Evolutionary conservation across 495 filamentous ascomycete species (phyloP), one percentile per base, ranked within the genome.

Genomic region (Xylaria sp.): DNA sequence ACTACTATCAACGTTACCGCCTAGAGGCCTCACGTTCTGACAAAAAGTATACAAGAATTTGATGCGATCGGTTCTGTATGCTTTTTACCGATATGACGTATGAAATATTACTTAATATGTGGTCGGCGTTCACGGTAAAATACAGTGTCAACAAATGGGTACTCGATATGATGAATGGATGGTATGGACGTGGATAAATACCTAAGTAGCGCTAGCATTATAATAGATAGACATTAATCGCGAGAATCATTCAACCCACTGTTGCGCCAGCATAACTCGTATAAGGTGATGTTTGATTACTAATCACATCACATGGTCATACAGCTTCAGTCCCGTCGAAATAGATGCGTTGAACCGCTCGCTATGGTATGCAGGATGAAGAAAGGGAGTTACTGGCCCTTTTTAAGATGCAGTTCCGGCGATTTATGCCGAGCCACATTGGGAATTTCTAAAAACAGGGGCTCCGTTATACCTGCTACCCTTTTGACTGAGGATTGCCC

Each of bases 1-100:
- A 68, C 68, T 35, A 76, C 69, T 52, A 74, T 78, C 62, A 67
- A 69, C 35, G 67, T 78, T 41, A 70, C 58, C 12, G 44, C 57
- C 44, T 70, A 53, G 55, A n/a, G 6, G 31, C 26, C 19, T 37
- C 14, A 11, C n/a, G 5, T 43, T n/a, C 6, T 21, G 21, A 43
- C 48, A 35, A 55, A n/a, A 55, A 21, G 64, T 11, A 24, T 19
- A 29, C 12, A 43, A 43, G 3, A 55, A 0, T 26, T 1, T n/a
- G 21, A 21, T 8, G 19, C 48, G 19, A 33, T n/a, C 17, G 5
- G 48, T 55, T 67, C 48, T 21, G 12, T 33, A 52, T 50, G 33
- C 29, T 55, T 48, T 35, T 55, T 41, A 29, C 7, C 15, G 33
- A 24, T 17, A 35, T 8, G 29, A 66, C 31, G 31, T 37, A 41